Evolutionary conservation across 805 yeast genomes (phyloP), one percentile per base, ranked within the genome.

Genomic region (Ogataea neopini): DNA sequence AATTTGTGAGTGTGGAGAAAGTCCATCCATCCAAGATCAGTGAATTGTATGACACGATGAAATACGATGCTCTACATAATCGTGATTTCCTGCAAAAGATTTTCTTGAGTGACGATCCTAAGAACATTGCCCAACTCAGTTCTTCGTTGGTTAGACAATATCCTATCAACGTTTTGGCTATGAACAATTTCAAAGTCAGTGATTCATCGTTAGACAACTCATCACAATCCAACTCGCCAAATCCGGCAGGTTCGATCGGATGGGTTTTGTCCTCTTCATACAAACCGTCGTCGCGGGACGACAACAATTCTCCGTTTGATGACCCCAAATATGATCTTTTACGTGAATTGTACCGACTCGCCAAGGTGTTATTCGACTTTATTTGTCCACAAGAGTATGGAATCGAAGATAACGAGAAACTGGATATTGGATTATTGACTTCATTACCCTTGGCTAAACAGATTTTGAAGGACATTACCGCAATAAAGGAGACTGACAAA

Each of bases 361-460:
- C 97, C 0, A 95, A 94, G 66, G 96, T 94, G 6, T 70, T 94
- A 52, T 94, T 94, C 71, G 99, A 94, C 68, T 94, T 92, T 62
- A 90, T 94, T 41, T 94, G 98, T 68, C 99, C 99, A 8, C 98
- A 94, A 67, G 99, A 94, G 64, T 94, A 94, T 64, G 99, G 99
- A 53, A 94, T 94, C 58, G 89, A 91, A 54, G 96, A 90, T 61
- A 84, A 86, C 59, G 99, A 94, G 67, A 94, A 94, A 63, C 76
- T 94, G 50, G 99, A 94, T 64, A 94, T 94, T 70, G 99, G 99
- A 4, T 72, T 94, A 48, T 73, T 94, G 58, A 94, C 99, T 0
- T 88, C 97, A 2, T 75, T 94, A 59, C 99, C 99, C 1, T 75
- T 94, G 57, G 95, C 97, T 1, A 87, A 83, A 64, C 96, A 89